Evolutionary conservation across 148 eudicot genomes (phyloP).

Genomic region (Tetragonia tetragonoides): DNA sequence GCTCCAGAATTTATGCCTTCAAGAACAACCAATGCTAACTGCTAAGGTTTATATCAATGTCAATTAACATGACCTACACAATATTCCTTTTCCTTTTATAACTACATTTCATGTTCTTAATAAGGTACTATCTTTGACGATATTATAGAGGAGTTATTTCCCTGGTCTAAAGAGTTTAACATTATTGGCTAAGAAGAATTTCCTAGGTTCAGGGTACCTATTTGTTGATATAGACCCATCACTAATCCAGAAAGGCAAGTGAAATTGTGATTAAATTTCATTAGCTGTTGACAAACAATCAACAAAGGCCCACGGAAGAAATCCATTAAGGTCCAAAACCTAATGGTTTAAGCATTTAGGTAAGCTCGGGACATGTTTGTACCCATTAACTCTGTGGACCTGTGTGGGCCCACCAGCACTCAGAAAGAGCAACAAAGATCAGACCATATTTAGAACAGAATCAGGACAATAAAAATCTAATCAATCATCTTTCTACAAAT

Average conservation of each 20-base stretch:
- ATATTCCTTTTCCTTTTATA: no score
- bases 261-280: background rate
- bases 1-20: background rate
- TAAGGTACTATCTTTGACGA: no score
- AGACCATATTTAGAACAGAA: background rate
- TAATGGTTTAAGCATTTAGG: background rate
- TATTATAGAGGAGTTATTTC: no score
- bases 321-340: background rate
- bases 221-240: no score
- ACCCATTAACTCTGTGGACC: background rate
- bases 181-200: no score
- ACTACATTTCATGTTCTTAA: no score
- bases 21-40: background rate
- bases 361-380: background rate
- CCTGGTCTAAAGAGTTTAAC: no score
- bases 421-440: background rate
- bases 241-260: no score
- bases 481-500: background rate
- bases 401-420: background rate
- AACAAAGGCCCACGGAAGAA: background rate
- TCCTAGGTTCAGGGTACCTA: no score
- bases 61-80: background rate
- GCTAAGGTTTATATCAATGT: background rate
- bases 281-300: background rate
- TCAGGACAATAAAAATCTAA: background rate